These are phyloP conservation scores for Choiromyces venosus DNA, from an alignment of 495 filamentous ascomycete species.

Conservation along the genomic window DNA sequence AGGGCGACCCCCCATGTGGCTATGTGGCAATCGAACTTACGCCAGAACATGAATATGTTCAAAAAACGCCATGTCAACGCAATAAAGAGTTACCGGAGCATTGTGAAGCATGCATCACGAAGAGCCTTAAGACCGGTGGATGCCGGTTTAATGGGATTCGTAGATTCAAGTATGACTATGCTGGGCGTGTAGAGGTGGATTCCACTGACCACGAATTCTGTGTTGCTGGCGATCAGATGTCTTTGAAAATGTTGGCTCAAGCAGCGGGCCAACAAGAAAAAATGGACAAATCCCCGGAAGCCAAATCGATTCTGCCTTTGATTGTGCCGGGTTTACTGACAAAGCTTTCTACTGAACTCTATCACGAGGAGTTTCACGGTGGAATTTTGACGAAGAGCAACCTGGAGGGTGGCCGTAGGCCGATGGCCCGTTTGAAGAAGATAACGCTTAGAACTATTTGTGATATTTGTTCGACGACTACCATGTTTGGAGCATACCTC, in stretches of 20 bases:
- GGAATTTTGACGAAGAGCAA: background rate
- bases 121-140: conserved; percentile 18
- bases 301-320: background rate
- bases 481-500: conserved; percentile 40
- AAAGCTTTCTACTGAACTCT: conserved; percentile 14
- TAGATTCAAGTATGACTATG: conserved; percentile 21
- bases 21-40: background rate
- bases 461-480: conserved; percentile 37
- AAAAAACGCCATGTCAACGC: background rate
- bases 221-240: background rate
- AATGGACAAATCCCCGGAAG: background rate
- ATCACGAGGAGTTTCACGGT: conserved; percentile 32
- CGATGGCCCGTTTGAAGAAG: conserved; percentile 29
- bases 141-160: conserved; percentile 37
- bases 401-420: conserved; percentile 15
- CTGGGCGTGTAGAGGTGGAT: conserved; percentile 6
- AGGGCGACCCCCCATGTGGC: background rate
- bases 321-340: background rate
- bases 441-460: conserved; percentile 31
- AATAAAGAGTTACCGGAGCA: conserved; percentile 11
- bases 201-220: conserved; percentile 26
- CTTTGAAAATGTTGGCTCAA: background rate
- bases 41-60: background rate
- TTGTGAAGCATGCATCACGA: conserved; percentile 38
- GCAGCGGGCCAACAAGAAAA: background rate